phyloP scores from a whole-genome alignment of 2,329 filamentous ascomycete genomes.

The Colletotrichum sp. region DNA sequence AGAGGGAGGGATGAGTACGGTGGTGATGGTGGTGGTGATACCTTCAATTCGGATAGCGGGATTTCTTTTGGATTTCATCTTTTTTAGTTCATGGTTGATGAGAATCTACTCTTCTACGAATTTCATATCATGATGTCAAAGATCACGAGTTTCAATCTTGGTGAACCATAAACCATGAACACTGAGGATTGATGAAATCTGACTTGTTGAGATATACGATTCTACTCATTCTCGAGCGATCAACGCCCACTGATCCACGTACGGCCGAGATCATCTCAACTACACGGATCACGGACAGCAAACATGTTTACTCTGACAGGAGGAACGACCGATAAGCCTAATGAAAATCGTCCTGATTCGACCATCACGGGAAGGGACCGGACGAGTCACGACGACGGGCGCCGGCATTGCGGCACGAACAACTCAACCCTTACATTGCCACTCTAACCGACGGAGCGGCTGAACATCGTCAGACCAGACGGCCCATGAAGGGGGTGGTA shows the following conservation, averaged over 20 bases:
- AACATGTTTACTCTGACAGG: not conserved
- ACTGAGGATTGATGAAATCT: not conserved
- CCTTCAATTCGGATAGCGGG: slow-evolving; percentile 7
- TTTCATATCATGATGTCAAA: not conserved
- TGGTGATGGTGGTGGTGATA: not conserved
- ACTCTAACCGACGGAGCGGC: not conserved
- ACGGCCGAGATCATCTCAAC: not conserved
- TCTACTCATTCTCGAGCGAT: not conserved
- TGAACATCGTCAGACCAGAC: not conserved
- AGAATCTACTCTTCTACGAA: slow-evolving; percentile 1
- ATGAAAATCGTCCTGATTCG: not conserved
- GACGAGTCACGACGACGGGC: not conserved
- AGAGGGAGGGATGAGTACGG: not conserved
- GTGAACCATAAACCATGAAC: not conserved
- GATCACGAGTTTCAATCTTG: not conserved
- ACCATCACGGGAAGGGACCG: not conserved
- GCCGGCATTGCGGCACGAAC: not conserved
- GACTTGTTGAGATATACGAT: not conserved
- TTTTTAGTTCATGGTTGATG: not conserved
- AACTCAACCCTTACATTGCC: not conserved
- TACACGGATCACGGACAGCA: not conserved
- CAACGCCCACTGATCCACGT: not conserved
- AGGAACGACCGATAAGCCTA: not conserved
- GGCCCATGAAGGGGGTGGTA: not conserved
- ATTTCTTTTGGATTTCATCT: not conserved